phyloP scores from a whole-genome alignment of 2,329 filamentous ascomycete species.

The Clonostachys byssicola region DNA sequence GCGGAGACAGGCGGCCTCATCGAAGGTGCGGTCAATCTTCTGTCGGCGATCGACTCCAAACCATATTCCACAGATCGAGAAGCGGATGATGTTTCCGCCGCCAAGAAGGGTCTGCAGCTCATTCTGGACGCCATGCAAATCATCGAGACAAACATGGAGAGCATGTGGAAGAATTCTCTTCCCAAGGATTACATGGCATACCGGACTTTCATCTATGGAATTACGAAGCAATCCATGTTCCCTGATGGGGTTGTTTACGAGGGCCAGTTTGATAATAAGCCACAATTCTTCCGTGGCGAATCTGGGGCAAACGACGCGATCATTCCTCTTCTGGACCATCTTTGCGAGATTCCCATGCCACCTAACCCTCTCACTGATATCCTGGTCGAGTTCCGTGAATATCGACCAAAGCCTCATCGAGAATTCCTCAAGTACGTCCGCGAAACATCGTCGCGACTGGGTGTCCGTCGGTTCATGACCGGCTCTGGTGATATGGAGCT shows the following conservation, averaged over 20 bases:
- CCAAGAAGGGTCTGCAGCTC: conserved; percentile 56
- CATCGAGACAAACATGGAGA: conserved; percentile 79
- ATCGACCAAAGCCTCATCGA: conserved; percentile 84
- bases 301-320: conserved; percentile 94
- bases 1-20: conserved; percentile 77
- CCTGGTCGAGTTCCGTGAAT: conserved; percentile 81
- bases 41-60: conserved; percentile 22
- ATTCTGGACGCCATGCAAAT: conserved; percentile 56
- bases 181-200: conserved; percentile 83
- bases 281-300: conserved; percentile 83
- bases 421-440: conserved; percentile 75
- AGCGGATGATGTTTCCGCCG: conserved; percentile 33
- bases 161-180: conserved; percentile 87
- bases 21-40: conserved; percentile 62
- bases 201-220: conserved; percentile 96
- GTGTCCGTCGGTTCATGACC: conserved; percentile 56
- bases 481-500: conserved; percentile 24
- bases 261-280: conserved; percentile 66
- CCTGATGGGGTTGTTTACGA: conserved; percentile 88
- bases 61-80: neutral
- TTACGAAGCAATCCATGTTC: conserved; percentile 92
- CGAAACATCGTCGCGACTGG: conserved; percentile 38
- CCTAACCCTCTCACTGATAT: conserved; percentile 85
- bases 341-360: conserved; percentile 84
- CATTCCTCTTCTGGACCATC: conserved; percentile 84